Conservation (phyloP, 345 rosid species). For the Bruguiera sexangula region DNA sequence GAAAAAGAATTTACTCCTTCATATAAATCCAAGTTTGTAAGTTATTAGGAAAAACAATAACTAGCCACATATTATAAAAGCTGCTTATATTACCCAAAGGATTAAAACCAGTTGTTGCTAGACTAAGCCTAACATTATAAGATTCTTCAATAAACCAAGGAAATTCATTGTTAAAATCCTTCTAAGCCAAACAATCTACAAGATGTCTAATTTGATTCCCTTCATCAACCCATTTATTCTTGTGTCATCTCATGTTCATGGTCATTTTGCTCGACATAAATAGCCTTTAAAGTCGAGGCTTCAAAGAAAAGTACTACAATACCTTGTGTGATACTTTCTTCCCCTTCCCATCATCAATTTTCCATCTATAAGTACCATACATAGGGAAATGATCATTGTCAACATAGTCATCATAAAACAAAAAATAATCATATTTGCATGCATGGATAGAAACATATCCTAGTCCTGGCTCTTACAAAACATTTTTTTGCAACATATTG, state of each 20-base stretch:
- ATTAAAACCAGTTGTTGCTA: conserved; percentile 1
- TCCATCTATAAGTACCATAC: neutral
- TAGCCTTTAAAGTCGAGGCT: neutral
- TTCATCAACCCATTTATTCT: neutral
- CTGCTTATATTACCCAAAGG: neutral
- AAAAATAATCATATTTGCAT: neutral
- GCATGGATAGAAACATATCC: neutral
- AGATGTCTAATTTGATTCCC: neutral
- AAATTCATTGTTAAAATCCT: neutral
- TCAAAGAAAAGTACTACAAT: neutral
- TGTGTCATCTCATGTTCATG: neutral
- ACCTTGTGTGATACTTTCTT: conserved; percentile 1
- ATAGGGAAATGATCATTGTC: neutral
- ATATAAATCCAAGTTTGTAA: no score
- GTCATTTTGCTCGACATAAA: neutral
- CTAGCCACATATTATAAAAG: conserved; percentile 1
- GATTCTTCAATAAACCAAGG: neutral
- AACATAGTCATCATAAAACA: neutral
- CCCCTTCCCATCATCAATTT: conserved; percentile 1
- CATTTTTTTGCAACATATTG: neutral
- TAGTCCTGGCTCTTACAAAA: neutral
- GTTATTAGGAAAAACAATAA: neutral
- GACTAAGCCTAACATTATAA: neutral
- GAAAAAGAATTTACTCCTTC: no score
- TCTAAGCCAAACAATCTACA: neutral